phyloP scores from a whole-genome alignment of 257 asterid genomes.

The Anisodus tanguticus region DNA sequence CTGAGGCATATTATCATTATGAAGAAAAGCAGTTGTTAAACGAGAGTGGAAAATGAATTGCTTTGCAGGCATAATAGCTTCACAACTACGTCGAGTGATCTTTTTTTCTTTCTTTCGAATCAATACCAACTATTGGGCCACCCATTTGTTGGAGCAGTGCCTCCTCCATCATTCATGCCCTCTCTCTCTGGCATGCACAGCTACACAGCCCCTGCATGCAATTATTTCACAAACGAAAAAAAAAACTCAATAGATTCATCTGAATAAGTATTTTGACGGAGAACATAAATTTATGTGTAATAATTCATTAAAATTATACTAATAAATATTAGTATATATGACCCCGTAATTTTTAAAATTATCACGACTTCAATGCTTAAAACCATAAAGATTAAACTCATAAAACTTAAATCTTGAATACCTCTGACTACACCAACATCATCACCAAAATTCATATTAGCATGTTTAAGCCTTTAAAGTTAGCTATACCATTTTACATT shows the following conservation, averaged over 20 bases:
- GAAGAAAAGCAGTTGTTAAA: not conserved
- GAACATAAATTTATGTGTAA: not conserved
- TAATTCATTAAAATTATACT: not conserved
- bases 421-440: not conserved
- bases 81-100: slow-evolving; percentile 7
- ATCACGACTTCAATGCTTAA: not conserved
- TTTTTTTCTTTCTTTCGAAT: not conserved
- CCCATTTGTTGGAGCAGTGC: not conserved
- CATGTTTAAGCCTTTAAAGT: not conserved
- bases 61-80: slow-evolving; percentile 26
- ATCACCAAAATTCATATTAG: no score
- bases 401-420: not conserved
- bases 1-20: slow-evolving; percentile 17
- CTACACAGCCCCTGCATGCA: not conserved
- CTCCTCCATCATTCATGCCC: not conserved
- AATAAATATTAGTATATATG: not conserved
- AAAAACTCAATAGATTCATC: no score
- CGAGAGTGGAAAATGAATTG: slow-evolving; percentile 6
- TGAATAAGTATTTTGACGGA: no score
- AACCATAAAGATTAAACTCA: not conserved
- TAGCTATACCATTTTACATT: not conserved
- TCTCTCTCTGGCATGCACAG: not conserved
- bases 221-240: not conserved
- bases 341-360: not conserved
- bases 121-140: slow-evolving; percentile 29